Evolutionary conservation across 163 green algal genomes (phyloP), one percentile per base, ranked within the genome.

Genomic region (Coccomyxa subellipsoidea): DNA sequence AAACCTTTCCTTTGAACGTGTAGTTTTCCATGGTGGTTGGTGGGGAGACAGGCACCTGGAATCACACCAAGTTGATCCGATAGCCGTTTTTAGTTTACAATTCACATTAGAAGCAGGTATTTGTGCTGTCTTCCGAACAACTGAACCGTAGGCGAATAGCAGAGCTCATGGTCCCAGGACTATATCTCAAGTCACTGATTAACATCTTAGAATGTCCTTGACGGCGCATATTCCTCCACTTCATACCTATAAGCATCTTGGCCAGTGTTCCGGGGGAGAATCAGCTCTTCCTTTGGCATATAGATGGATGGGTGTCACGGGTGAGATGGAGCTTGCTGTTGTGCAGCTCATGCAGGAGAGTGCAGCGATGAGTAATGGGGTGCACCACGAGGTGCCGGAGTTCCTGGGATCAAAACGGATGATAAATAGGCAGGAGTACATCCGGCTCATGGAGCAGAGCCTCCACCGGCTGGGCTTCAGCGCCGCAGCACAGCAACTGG

Each of bases 361-460:
- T 39, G 31, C 34, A 77, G 70, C 15, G 32, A 77, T 77, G 70
- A 77, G 32, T 34, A 77, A 77, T 23, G 70, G 70, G 27, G 70
- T 77, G 70, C 34, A 40, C 70, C 70, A 77, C 27, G 70, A 77
- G 70, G 18, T 66, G 29, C 73, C 73, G 29, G 73, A 81, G 29
- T 78, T 85, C 1, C 54, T 96, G 1, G 93, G 93, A 0, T 80
- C 85, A 0, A 77, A 81, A 3, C 38, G 80, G 35, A 84, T 94
- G 37, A 93, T 97, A 54, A 86, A 93, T 80, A 80, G 90, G 2
- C 79, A 35, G 0, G 93, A 98, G 82, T 97, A 92, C 70, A 82
- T 98, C 1, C 87, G 94, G 4, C 71, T 98, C 0, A 76, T 98
- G 32, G 84, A 96, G 83, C 94, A 98, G 81, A 89, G 91, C 7